These are phyloP conservation scores for Antarctomyces pellizariae DNA, from an alignment of 495 filamentous ascomycete species.

Conservation along the genomic window DNA sequence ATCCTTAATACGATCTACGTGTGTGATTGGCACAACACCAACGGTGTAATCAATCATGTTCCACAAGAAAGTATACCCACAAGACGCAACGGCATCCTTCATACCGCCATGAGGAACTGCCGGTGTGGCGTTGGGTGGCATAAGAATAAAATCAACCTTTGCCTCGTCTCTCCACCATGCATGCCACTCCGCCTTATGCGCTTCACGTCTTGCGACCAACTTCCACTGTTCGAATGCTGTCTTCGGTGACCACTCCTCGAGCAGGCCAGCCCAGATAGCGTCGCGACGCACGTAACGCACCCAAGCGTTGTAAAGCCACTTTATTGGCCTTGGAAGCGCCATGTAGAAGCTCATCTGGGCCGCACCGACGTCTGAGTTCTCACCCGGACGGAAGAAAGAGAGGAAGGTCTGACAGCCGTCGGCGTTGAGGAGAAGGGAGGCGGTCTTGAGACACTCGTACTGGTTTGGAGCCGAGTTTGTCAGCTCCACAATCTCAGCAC, in stretches of 20 bases:
- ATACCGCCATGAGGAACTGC: constrained; percentile 76
- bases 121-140: constrained; percentile 74
- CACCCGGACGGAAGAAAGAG: constrained; percentile 51
- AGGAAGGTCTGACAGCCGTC: constrained; percentile 70
- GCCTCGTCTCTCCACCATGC: constrained; percentile 55
- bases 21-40: constrained; percentile 70
- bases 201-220: constrained; percentile 51
- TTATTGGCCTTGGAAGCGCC: constrained; percentile 46
- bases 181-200: constrained; percentile 52
- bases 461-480: constrained; percentile 37
- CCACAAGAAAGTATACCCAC: constrained; percentile 91
- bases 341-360: constrained; percentile 48
- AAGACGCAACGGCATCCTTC: constrained; percentile 65
- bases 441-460: constrained; percentile 56
- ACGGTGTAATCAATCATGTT: constrained; percentile 80
- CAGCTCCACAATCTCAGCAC: constrained; percentile 59
- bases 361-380: constrained; percentile 64
- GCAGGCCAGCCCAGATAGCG: constrained; percentile 49
- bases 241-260: constrained; percentile 46
- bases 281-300: constrained; percentile 65
- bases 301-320: constrained; percentile 74
- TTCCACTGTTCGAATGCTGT: constrained; percentile 60
- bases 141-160: constrained; percentile 56
- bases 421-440: constrained; percentile 62
- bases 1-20: constrained; percentile 51